phyloP scores from a whole-genome alignment of 139 green algal genomes.

The Tetradesmus lagerheimii region DNA sequence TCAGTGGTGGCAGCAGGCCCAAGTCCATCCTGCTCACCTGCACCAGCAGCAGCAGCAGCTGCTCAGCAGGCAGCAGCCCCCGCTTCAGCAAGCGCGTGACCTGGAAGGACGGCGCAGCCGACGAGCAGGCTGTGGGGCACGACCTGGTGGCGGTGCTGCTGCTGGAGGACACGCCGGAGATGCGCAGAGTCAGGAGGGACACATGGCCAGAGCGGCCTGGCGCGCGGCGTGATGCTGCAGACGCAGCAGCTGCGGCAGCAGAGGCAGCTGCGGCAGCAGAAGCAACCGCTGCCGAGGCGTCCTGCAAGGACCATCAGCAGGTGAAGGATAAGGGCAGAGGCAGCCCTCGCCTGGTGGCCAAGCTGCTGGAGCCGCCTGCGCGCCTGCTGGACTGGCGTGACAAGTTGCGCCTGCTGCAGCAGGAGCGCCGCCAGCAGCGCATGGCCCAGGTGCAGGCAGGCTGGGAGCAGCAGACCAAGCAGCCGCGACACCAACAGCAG shows the following conservation, averaged over 20 bases:
- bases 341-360: background rate
- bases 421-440: slow-evolving; percentile 14
- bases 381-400: slow-evolving; percentile 30
- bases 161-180: slow-evolving; percentile 26
- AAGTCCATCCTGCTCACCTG: slow-evolving; percentile 39
- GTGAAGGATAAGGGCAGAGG: background rate
- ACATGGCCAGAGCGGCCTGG: slow-evolving; percentile 36
- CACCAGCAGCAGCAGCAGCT: slow-evolving; percentile 32
- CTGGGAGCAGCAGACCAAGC: slow-evolving; percentile 2
- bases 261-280: background rate
- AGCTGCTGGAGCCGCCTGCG: slow-evolving; percentile 29
- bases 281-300: no score
- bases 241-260: background rate
- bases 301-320: background rate
- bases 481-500: background rate
- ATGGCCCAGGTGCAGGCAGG: background rate
- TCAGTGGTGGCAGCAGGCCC: background rate
- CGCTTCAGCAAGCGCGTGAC: slow-evolving; percentile 20
- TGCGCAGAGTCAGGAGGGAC: slow-evolving; percentile 4
- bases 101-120: slow-evolving; percentile 31
- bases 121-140: background rate
- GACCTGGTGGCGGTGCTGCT: slow-evolving; percentile 20
- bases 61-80: slow-evolving; percentile 27
- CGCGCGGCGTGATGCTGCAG: slow-evolving; percentile 1
- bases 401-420: slow-evolving; percentile 23